Conservation (phyloP, 495 filamentous ascomycete genomes). For the Hypoxylon fuscum region DNA sequence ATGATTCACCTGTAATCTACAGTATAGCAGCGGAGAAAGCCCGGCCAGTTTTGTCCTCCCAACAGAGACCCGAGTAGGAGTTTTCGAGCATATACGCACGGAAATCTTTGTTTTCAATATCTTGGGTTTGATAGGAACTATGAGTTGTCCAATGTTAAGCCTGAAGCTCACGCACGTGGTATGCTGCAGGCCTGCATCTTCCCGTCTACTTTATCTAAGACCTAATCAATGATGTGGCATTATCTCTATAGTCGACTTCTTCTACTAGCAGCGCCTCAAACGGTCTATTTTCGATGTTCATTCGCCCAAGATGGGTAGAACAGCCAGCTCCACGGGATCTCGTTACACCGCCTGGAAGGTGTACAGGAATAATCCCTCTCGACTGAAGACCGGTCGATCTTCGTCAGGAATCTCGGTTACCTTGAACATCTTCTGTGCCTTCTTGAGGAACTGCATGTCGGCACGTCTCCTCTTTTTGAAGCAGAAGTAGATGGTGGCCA, state of each 20-base stretch:
- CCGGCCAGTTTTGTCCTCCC: too few species aligned
- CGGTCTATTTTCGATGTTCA: background rate
- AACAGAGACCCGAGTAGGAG: too few species aligned
- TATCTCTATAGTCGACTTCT: background rate
- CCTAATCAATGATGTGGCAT: background rate
- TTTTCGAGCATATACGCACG: too few species aligned
- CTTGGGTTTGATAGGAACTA: background rate
- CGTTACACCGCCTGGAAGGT: conserved; percentile 50
- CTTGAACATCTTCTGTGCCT: conserved; percentile 68
- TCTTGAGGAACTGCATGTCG: conserved; percentile 76
- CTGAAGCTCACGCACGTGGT: background rate
- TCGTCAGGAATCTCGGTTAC: conserved; percentile 71
- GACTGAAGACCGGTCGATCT: conserved; percentile 65
- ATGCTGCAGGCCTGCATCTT: conserved; percentile 18
- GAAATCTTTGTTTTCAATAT: too few species aligned
- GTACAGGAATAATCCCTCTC: conserved; percentile 72
- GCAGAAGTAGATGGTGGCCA: conserved; percentile 87
- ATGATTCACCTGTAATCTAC: too few species aligned
- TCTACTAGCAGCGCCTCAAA: too few species aligned
- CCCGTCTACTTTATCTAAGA: conserved; percentile 9
- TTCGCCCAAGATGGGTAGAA: background rate
- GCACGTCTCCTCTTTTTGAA: conserved; percentile 88
- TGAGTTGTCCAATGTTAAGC: background rate
- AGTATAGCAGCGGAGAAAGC: too few species aligned
- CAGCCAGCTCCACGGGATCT: background rate